Conservation (phyloP, 345 rosid species). For the Citrus reticulata region DNA sequence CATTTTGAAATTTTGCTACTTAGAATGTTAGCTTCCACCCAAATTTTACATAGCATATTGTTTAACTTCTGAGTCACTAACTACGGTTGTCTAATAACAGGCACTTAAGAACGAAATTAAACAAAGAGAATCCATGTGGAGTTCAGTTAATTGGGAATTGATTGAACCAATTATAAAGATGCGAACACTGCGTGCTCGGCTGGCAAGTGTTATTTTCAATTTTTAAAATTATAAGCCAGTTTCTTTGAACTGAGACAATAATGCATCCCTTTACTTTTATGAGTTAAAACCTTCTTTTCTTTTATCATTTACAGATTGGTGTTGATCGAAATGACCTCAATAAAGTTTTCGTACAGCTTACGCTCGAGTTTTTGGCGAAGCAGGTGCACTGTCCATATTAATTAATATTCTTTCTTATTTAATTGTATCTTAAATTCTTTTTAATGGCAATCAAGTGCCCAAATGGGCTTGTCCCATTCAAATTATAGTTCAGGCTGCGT, state of each 20-base stretch:
- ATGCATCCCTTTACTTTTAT: neutral
- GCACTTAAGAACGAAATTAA: conserved; percentile 84
- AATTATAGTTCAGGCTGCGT: too few species aligned
- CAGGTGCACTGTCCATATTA: conserved; percentile 46
- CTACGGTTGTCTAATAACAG: conserved; percentile 30
- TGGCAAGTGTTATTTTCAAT: conserved; percentile 48
- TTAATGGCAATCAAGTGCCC: too few species aligned
- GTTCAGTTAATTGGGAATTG: conserved; percentile 78
- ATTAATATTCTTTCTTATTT: neutral
- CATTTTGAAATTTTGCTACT: neutral
- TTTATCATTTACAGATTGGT: conserved; percentile 54
- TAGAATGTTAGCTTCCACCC: neutral
- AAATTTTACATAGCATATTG: neutral
- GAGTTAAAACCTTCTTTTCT: neutral
- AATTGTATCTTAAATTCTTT: neutral
- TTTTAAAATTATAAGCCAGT: neutral
- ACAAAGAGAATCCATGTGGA: conserved; percentile 76
- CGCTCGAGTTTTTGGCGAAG: conserved; percentile 78
- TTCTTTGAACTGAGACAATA: conserved; percentile 1
- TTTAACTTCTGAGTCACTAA: conserved; percentile 1
- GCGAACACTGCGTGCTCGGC: conserved; percentile 85
- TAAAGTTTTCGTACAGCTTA: conserved; percentile 79
- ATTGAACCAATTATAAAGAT: conserved; percentile 78
- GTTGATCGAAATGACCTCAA: conserved; percentile 65
- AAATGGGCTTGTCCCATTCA: too few species aligned